A percentile compares a stretch with the other conserved stretches of the same genome.
phyloP scores from a whole-genome alignment of 2,329 filamentous ascomycete genomes.

The Sporothrix phasma region DNA sequence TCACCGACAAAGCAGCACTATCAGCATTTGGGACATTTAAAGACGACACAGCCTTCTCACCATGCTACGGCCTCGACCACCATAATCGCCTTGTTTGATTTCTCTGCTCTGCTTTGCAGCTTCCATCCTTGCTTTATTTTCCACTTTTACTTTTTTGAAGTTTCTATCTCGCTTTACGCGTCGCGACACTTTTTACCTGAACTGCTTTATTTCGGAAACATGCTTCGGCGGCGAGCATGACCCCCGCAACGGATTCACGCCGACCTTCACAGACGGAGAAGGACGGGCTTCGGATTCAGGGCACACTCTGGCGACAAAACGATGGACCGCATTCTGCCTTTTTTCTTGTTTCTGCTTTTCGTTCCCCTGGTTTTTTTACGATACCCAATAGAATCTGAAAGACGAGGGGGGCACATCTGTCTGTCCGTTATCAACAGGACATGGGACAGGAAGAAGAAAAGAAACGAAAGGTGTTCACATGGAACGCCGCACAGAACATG shows the following conservation, averaged over 20 bases:
- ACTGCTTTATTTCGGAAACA: constrained; percentile 21
- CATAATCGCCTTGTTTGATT: constrained; percentile 13
- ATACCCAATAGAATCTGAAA: constrained; percentile 33
- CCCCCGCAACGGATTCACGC: constrained; percentile 22
- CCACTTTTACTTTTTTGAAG: constrained; percentile 3
- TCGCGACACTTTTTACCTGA: constrained; percentile 14
- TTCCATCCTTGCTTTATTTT: background rate
- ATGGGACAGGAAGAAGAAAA: constrained; percentile 12
- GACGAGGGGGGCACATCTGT: constrained; percentile 22
- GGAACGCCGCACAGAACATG: constrained; percentile 19
- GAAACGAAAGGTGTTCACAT: constrained; percentile 14
- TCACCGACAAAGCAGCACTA: background rate
- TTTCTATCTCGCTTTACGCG: constrained; percentile 13
- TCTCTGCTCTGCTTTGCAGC: constrained; percentile 5
- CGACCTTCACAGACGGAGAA: constrained; percentile 23
- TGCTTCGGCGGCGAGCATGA: constrained; percentile 30
- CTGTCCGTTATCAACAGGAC: constrained; percentile 20
- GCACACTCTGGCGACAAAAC: constrained; percentile 25
- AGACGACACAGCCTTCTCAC: background rate
- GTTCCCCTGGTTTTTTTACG: constrained; percentile 28
- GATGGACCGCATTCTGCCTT: constrained; percentile 27
- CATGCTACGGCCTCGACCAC: background rate
- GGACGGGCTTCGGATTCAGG: constrained; percentile 28
- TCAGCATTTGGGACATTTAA: background rate
- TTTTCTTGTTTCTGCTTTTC: constrained; percentile 28